These are phyloP conservation scores for Neopestalotiopsis sp. DNA, from an alignment of 2,329 filamentous ascomycete species.

Conservation along the genomic window DNA sequence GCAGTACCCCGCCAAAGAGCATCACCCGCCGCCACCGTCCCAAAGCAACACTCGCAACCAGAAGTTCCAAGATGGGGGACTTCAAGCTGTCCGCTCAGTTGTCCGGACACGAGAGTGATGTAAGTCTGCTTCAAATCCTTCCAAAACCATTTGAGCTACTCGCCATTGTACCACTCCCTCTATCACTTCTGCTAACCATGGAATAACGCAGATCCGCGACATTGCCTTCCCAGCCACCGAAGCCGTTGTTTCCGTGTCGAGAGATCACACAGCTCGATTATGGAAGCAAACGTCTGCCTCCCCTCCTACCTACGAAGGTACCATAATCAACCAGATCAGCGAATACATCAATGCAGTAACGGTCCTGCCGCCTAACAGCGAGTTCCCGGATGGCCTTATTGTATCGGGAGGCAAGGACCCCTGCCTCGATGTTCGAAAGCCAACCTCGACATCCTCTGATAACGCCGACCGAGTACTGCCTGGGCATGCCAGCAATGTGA, in stretches of 20 bases:
- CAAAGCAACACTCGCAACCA: not conserved
- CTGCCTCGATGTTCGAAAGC: slow-evolving; percentile 87
- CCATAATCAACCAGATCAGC: slow-evolving; percentile 79
- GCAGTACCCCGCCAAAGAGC: slow-evolving; percentile 12
- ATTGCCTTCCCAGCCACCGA: slow-evolving; percentile 78
- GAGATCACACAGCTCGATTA: slow-evolving; percentile 86
- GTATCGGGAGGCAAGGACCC: slow-evolving; percentile 90
- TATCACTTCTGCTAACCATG: slow-evolving; percentile 16
- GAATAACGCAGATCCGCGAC: slow-evolving; percentile 73
- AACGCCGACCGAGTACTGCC: slow-evolving; percentile 86
- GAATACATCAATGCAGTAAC: slow-evolving; percentile 88
- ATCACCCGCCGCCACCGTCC: not conserved
- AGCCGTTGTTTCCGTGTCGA: slow-evolving; percentile 81
- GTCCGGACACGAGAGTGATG: slow-evolving; percentile 90
- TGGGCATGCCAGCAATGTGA: slow-evolving; percentile 88
- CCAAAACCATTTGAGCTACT: not conserved
- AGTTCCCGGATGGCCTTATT: slow-evolving; percentile 79
- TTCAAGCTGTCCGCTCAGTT: slow-evolving; percentile 95
- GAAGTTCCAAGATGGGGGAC: slow-evolving; percentile 64
- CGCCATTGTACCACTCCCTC: not conserved
- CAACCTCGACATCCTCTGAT: slow-evolving; percentile 68
- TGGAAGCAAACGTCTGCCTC: slow-evolving; percentile 74
- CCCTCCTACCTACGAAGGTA: slow-evolving; percentile 76
- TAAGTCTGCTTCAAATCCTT: slow-evolving; percentile 49
- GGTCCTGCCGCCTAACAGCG: slow-evolving; percentile 71